phyloP scores from a whole-genome alignment of 2,329 filamentous ascomycete species.

The Sporothrix brunneoviolacea region DNA sequence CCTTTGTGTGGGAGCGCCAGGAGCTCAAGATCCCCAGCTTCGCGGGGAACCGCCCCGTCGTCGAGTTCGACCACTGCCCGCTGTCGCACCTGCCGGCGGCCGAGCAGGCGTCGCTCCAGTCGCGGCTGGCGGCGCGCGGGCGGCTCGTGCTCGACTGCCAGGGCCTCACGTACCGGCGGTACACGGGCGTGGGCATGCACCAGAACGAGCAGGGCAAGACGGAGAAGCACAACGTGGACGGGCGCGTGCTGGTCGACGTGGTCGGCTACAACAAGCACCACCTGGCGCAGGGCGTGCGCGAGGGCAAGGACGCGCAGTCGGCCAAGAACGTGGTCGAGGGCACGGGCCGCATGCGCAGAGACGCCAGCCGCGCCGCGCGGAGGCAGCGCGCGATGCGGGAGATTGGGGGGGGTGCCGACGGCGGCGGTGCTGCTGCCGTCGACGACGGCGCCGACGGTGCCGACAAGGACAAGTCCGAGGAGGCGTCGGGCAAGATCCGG shows the following conservation, averaged over 20 bases:
- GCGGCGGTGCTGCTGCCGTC: too few species aligned
- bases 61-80: slow-evolving; percentile 34
- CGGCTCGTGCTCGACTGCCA: slow-evolving; percentile 36
- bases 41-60: slow-evolving; percentile 34
- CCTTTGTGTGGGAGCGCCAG: slow-evolving; percentile 35
- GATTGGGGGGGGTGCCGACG: too few species aligned
- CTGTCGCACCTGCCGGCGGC: slow-evolving; percentile 27
- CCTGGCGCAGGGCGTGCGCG: slow-evolving; percentile 29
- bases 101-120: slow-evolving; percentile 23
- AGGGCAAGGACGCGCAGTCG: slow-evolving; percentile 27
- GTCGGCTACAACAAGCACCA: slow-evolving; percentile 37
- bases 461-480: not conserved
- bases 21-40: slow-evolving; percentile 28
- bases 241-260: slow-evolving; percentile 35
- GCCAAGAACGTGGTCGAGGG: slow-evolving; percentile 18
- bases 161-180: slow-evolving; percentile 34
- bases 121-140: slow-evolving; percentile 29
- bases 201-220: slow-evolving; percentile 16
- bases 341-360: slow-evolving; percentile 8
- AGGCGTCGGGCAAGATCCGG: slow-evolving; percentile 12
- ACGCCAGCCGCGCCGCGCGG: not conserved
- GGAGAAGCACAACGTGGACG: slow-evolving; percentile 33
- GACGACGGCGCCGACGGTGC: not conserved
- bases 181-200: slow-evolving; percentile 34
- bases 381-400: too few species aligned